Conservation (phyloP, 106 monocot genomes). For the Platanthera guangdongensis region DNA sequence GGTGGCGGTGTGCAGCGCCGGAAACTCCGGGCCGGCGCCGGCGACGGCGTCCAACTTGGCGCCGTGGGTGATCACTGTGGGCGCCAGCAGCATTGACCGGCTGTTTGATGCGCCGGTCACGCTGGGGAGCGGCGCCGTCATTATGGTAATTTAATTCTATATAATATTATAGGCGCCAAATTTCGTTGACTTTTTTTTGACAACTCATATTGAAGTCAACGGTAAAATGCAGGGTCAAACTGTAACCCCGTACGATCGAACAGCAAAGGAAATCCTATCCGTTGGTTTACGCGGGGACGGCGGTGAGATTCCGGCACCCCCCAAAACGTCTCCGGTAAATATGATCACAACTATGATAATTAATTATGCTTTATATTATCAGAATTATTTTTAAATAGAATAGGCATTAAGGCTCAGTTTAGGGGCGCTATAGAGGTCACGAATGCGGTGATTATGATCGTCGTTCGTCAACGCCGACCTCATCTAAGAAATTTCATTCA, state of each 20-base stretch:
- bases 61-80: constrained; percentile 89
- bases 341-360: background rate
- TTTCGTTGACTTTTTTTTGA: too few relatives aligned
- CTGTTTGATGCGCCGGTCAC: constrained; percentile 29
- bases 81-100: constrained; percentile 83
- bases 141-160: constrained; percentile 28
- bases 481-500: too few relatives aligned
- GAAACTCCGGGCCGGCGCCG: constrained; percentile 64
- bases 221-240: constrained; percentile 48
- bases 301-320: constrained; percentile 43
- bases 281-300: constrained; percentile 68
- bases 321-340: constrained; percentile 40
- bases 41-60: constrained; percentile 59
- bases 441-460: too few relatives aligned
- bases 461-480: too few relatives aligned
- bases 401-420: too few relatives aligned
- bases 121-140: constrained; percentile 37
- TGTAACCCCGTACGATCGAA: constrained; percentile 41
- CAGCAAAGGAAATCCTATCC: constrained; percentile 31
- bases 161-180: too few relatives aligned
- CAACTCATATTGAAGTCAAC: too few relatives aligned
- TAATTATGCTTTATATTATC: background rate
- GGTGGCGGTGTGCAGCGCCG: constrained; percentile 59
- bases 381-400: too few relatives aligned
- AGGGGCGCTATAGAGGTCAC: too few relatives aligned